Evolutionary conservation across 2,329 filamentous ascomycete genomes (phyloP).

Genomic region (Talaromyces sp.): DNA sequence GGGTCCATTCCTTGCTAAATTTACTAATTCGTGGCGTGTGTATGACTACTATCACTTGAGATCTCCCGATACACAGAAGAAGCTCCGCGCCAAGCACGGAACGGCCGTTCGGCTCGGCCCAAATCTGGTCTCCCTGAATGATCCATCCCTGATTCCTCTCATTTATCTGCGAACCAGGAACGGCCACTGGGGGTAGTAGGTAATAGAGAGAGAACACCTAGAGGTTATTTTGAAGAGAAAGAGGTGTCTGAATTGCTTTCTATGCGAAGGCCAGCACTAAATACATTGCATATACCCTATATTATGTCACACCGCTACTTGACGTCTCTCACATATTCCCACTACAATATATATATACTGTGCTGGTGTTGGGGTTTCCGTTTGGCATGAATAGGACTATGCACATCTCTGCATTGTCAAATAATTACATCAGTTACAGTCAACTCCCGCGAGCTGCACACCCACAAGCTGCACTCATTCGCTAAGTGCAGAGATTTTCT

Average conservation of each 20-base stretch:
- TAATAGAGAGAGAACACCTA: no score
- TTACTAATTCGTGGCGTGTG: slow-evolving; percentile 11
- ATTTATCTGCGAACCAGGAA: neutral
- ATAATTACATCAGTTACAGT: neutral
- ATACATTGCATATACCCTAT: no score
- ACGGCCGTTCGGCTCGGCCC: slow-evolving; percentile 16
- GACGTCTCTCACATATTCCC: no score
- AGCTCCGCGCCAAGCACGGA: slow-evolving; percentile 17
- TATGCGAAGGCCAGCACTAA: no score
- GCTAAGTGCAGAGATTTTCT: no score
- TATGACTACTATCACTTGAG: slow-evolving; percentile 5
- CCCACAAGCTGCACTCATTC: no score
- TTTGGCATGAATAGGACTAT: neutral
- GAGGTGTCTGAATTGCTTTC: no score
- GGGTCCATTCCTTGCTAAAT: slow-evolving; percentile 12
- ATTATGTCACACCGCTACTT: no score
- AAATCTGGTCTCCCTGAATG: slow-evolving; percentile 13
- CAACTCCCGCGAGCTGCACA: no score
- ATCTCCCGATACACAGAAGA: slow-evolving; percentile 10
- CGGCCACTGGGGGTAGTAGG: no score
- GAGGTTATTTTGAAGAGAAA: no score
- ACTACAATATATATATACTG: neutral
- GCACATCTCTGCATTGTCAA: neutral
- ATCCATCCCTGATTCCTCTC: slow-evolving; percentile 6
- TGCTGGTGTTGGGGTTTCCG: neutral